These are phyloP conservation scores for Metarhizium sp. DNA, from an alignment of 2,329 filamentous ascomycete species.

Conservation along the genomic window DNA sequence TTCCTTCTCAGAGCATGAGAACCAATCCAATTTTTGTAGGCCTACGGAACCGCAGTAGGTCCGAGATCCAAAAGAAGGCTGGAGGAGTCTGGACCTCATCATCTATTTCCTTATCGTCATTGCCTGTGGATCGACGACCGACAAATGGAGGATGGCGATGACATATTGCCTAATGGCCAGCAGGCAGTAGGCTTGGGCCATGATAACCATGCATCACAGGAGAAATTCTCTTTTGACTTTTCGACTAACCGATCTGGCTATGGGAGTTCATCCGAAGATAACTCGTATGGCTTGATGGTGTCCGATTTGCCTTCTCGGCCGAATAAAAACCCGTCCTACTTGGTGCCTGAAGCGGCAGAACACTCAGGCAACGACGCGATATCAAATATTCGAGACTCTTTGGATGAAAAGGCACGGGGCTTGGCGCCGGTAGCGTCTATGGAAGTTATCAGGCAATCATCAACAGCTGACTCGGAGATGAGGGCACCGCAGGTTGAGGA, in stretches of 20 bases:
- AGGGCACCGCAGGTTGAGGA: neutral
- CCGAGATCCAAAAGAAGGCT: neutral
- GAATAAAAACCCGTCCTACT: neutral
- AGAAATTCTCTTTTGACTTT: constrained; percentile 10
- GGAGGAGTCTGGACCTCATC: neutral
- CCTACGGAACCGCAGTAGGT: neutral
- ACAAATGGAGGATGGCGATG: constrained; percentile 11
- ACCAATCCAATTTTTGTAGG: neutral
- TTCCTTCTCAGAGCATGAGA: neutral
- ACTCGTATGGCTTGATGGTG: neutral
- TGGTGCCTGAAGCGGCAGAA: neutral
- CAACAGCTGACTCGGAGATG: neutral
- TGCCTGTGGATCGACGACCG: neutral
- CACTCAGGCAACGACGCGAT: neutral
- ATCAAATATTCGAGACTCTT: too few relatives aligned
- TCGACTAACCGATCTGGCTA: neutral
- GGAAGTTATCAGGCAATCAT: neutral
- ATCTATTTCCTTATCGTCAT: neutral
- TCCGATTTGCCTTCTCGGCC: neutral
- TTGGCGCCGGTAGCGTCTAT: neutral
- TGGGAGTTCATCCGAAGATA: neutral
- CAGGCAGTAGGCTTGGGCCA: neutral
- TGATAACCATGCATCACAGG: neutral
- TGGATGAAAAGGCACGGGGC: neutral
- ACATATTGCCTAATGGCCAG: neutral